Percentiles rank a stretch among this genome's conserved stretches.
These are phyloP conservation scores for Phenoliferia sp. DNA, from an alignment of 1,284 basidiomycete genomes.

Conservation along the genomic window DNA sequence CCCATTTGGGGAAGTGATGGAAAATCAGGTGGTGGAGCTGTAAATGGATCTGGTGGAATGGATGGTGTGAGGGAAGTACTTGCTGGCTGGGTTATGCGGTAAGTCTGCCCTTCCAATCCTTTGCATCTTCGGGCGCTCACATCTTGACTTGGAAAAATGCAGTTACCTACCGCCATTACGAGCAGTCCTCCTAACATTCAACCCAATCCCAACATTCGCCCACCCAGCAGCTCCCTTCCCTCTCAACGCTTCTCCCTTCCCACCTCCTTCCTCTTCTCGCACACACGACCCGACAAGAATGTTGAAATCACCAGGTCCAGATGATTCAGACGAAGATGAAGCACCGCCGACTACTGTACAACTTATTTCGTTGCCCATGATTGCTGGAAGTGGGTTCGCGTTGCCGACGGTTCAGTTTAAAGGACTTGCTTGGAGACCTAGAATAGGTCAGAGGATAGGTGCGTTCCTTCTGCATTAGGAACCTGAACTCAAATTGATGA, in stretches of 20 bases:
- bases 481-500: neutral
- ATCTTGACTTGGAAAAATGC: too few species aligned
- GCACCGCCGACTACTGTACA: neutral
- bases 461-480: constrained; percentile 38
- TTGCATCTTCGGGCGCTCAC: too few species aligned
- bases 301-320: neutral
- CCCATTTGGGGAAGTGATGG: constrained; percentile 66
- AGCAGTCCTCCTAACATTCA: constrained; percentile 72
- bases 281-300: neutral
- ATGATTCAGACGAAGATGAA: neutral
- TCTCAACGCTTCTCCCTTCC: constrained; percentile 14
- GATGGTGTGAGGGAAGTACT: constrained; percentile 77
- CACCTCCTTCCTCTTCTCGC: neutral
- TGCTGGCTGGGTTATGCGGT: constrained; percentile 92
- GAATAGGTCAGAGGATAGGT: constrained; percentile 79
- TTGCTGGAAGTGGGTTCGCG: constrained; percentile 81
- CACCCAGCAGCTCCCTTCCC: constrained; percentile 63
- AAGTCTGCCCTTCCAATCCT: constrained; percentile 38
- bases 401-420: constrained; percentile 72
- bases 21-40: constrained; percentile 13
- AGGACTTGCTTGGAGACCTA: constrained; percentile 84
- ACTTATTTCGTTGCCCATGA: constrained; percentile 28
- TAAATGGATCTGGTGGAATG: constrained; percentile 14
- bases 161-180: constrained; percentile 84
- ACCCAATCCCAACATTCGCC: constrained; percentile 70